Conservation (phyloP, 1,139 yeast genomes). For the Kodamaea ohmeri region DNA sequence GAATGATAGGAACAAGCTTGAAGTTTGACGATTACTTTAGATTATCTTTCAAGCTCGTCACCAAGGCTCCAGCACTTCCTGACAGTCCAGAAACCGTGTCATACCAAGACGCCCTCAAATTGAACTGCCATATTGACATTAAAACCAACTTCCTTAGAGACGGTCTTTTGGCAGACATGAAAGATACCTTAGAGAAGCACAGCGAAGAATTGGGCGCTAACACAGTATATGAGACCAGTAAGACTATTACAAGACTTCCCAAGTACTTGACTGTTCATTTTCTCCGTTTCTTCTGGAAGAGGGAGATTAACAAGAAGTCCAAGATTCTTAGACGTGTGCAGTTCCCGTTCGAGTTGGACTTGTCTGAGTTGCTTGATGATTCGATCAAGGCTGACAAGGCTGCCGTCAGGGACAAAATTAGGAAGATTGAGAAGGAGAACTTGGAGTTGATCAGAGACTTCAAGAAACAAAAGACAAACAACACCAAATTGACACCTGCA, state of each 20-base stretch:
- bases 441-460: conserved; percentile 71
- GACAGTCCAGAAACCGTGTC: conserved; percentile 51
- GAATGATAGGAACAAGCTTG: conserved; percentile 49
- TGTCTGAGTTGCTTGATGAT: conserved; percentile 80
- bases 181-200: conserved; percentile 74
- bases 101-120: conserved; percentile 59
- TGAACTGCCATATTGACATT: conserved; percentile 85
- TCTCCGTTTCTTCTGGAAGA: conserved; percentile 94
- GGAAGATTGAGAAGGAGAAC: conserved; percentile 73
- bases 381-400: conserved; percentile 65
- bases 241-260: conserved; percentile 77
- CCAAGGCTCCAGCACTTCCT: conserved; percentile 57
- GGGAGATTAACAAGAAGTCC: conserved; percentile 85
- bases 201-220: conserved; percentile 68
- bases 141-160: conserved; percentile 85
- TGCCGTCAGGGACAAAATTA: conserved; percentile 71
- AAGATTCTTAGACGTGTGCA: conserved; percentile 91
- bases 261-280: conserved; percentile 86
- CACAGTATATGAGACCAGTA: conserved; percentile 66
- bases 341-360: conserved; percentile 90
- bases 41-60: conserved; percentile 59
- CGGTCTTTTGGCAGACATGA: conserved; percentile 74
- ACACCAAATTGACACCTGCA: conserved; percentile 29
- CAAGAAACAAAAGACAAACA: conserved; percentile 60
- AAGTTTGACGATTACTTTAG: conserved; percentile 58